Conservation (phyloP, 805 yeast species). For the Saccharomycopsis sp. region DNA sequence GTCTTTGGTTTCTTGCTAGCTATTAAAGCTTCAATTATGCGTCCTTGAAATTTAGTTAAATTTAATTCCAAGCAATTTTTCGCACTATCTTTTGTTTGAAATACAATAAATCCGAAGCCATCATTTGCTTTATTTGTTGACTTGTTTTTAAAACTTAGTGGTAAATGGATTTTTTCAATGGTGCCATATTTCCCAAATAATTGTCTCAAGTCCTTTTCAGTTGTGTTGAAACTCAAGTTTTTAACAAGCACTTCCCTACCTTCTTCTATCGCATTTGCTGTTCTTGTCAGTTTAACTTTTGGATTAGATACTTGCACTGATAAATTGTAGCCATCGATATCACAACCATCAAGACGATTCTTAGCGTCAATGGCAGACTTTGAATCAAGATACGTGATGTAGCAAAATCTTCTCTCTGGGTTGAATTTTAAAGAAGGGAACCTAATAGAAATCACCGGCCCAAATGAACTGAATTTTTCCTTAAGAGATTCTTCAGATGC, state of each 20-base stretch:
- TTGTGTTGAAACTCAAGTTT: slow-evolving; percentile 42
- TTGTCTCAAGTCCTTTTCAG: slow-evolving; percentile 32
- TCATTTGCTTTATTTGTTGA: slow-evolving; percentile 35
- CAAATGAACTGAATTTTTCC: slow-evolving; percentile 34
- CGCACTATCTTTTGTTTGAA: slow-evolving; percentile 38
- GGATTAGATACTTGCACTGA: slow-evolving; percentile 63
- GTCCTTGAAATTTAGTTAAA: slow-evolving; percentile 36
- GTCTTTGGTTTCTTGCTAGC: slow-evolving; percentile 35
- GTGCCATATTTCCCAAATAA: slow-evolving; percentile 45
- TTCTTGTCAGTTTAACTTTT: slow-evolving; percentile 37
- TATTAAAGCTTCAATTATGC: slow-evolving; percentile 42
- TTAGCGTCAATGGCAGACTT: slow-evolving; percentile 42
- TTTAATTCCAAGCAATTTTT: slow-evolving; percentile 38
- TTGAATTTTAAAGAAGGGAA: slow-evolving; percentile 56
- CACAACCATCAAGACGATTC: slow-evolving; percentile 33
- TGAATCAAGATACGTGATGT: slow-evolving; percentile 46
- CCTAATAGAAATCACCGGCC: slow-evolving; percentile 43
- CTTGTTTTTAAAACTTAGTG: slow-evolving; percentile 32
- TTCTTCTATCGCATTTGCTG: slow-evolving; percentile 43
- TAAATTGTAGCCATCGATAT: slow-evolving; percentile 31
- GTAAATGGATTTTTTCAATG: slow-evolving; percentile 46
- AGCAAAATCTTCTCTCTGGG: slow-evolving; percentile 62
- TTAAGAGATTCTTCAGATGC: slow-evolving; percentile 35
- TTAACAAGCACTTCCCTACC: slow-evolving; percentile 52
- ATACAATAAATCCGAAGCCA: slow-evolving; percentile 64